Evolutionary conservation across 2,329 filamentous ascomycete species (phyloP), one percentile per base, ranked within the genome.

Genomic region (Talaromyces verruculosus): DNA sequence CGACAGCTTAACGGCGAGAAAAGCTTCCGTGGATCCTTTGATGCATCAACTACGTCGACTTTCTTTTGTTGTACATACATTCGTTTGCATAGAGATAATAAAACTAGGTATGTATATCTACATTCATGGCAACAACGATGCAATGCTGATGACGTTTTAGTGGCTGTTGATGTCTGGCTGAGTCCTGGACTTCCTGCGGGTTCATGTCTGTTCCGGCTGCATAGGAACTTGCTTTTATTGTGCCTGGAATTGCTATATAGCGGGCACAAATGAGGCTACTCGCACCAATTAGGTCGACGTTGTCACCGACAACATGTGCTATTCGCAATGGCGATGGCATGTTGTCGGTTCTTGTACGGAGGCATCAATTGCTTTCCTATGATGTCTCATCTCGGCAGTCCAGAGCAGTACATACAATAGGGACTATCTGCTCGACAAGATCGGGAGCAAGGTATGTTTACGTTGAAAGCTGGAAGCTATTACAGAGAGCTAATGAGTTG

Each of bases 1-100:
- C 13, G 15, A 30, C 37, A 41, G 17, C n/a, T 25, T 39, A 25
- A 57, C 53, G 19, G n/a, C 30, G 33, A 57, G 53, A 57, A 57
- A 57, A 57, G 53, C 53, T 57, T 57, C 53, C 33, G 53, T 22
- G 19, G 30, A 57, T 57, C 53, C 53, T 57, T 39, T 39, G 19
- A 57, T 57, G 53, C 53, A 10, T 55, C 51, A 11, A 35, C 30
- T 35, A 55, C 30, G 5, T 39, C 53, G n/a, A 37, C 49, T 53
- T 53, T 33, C 3, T 53, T 33, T 19, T 28, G 28, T 33, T 55
- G 53, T 57, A 57, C 53, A 57, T 57, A 57, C n/a, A 19, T 41
- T 25, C 35, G 19, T 30, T 22, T 25, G 1, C 25, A 33, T 55
- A 55, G 13, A 55, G 1, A 13, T 35, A 25, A 58, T 41, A 2